Percentiles rank a stretch among this genome's conserved stretches.
Conservation (phyloP, 805 yeast genomes). For the Candida palmyrensis region DNA sequence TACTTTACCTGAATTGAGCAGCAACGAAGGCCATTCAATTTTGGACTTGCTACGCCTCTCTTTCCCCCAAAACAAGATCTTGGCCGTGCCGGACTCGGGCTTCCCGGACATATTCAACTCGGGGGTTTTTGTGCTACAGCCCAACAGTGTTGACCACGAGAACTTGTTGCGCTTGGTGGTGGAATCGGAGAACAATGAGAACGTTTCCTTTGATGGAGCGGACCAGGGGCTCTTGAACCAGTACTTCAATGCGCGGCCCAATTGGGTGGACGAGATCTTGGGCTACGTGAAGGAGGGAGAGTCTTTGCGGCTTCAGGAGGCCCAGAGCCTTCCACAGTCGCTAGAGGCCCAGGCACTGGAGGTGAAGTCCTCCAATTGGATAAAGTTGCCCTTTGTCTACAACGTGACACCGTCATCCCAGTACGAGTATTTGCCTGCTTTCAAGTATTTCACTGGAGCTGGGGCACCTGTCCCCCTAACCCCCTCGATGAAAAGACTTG, state of each 20-base stretch:
- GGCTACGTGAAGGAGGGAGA: no score
- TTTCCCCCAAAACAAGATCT: constrained; percentile 19
- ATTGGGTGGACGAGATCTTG: constrained; percentile 26
- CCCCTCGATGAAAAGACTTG: no score
- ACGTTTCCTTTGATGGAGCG: constrained; percentile 70
- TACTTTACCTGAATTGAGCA: constrained; percentile 38
- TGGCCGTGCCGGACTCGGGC: constrained; percentile 78
- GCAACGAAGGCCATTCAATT: constrained; percentile 15
- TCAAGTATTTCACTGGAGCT: constrained; percentile 37
- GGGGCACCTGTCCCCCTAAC: background rate
- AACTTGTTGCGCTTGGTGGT: constrained; percentile 30
- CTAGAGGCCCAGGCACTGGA: no score
- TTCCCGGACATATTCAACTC: constrained; percentile 90
- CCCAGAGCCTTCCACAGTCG: background rate
- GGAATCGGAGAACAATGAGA: constrained; percentile 9
- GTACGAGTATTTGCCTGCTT: constrained; percentile 74
- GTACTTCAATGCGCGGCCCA: constrained; percentile 47
- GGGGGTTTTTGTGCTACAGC: constrained; percentile 63
- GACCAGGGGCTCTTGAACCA: constrained; percentile 89
- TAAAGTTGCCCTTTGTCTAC: constrained; percentile 69
- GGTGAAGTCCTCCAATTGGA: constrained; percentile 45
- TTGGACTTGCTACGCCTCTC: constrained; percentile 26
- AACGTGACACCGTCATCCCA: constrained; percentile 69
- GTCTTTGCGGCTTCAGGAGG: background rate
- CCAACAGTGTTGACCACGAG: constrained; percentile 38